These are phyloP conservation scores for Fusarium pilosicola DNA, from an alignment of 2,329 filamentous ascomycete species.

Conservation along the genomic window DNA sequence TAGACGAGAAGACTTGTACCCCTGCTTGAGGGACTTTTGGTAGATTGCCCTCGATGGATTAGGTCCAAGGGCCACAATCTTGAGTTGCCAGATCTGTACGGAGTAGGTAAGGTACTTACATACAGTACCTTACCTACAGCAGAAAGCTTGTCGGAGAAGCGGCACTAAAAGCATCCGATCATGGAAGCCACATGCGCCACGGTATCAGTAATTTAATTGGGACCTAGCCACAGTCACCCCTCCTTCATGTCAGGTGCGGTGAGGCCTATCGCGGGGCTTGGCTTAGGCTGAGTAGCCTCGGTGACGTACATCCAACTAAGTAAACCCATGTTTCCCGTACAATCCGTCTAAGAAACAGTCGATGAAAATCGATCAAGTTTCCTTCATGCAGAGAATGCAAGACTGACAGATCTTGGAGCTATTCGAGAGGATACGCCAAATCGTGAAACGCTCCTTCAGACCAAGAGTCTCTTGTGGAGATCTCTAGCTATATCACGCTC, in stretches of 20 bases:
- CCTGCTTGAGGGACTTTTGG: constrained; percentile 36
- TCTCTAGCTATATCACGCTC: constrained; percentile 1
- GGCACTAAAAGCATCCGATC: constrained; percentile 1
- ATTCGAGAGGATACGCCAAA: not conserved
- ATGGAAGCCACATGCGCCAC: constrained; percentile 6
- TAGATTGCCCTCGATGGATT: constrained; percentile 4
- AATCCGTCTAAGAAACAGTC: constrained; percentile 7
- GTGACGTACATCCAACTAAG: constrained; percentile 30
- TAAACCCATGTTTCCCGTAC: constrained; percentile 10
- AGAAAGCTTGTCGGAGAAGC: not conserved
- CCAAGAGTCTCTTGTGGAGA: not conserved
- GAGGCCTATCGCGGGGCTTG: constrained; percentile 28
- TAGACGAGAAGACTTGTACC: constrained; percentile 2
- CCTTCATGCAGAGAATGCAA: constrained; percentile 10
- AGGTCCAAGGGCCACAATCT: constrained; percentile 13
- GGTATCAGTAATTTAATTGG: not conserved
- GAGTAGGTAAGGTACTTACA: not conserved
- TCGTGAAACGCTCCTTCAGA: not conserved
- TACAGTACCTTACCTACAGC: not conserved
- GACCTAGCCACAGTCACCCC: constrained; percentile 17
- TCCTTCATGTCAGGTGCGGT: constrained; percentile 15
- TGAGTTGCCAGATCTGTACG: constrained; percentile 1
- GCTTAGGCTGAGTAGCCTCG: constrained; percentile 32
- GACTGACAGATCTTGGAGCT: constrained; percentile 18
- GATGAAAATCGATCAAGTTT: not conserved